Conservation (phyloP, 2,329 filamentous ascomycete species). For the Diaporthe helianthi region DNA sequence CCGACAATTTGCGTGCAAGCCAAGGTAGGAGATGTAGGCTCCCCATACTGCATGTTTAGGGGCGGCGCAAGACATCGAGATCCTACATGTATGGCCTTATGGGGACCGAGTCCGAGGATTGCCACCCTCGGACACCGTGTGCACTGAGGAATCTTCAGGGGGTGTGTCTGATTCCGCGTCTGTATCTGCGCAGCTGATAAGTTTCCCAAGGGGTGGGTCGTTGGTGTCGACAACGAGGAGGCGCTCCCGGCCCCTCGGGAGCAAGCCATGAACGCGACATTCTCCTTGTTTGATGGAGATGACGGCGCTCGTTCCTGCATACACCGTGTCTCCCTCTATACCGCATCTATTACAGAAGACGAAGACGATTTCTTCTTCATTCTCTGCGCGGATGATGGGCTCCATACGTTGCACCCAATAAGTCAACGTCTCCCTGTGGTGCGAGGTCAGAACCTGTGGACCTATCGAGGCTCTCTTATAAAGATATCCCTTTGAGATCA, state of each 20-base stretch:
- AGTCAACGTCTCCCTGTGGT: constrained; percentile 63
- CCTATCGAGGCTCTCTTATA: neutral
- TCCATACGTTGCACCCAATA: constrained; percentile 80
- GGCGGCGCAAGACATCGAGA: neutral
- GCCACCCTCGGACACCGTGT: constrained; percentile 2
- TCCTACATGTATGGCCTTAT: neutral
- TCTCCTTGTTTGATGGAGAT: constrained; percentile 70
- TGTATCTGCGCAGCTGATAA: constrained; percentile 44
- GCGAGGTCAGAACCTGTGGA: neutral
- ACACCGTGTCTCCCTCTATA: constrained; percentile 68
- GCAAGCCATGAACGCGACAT: constrained; percentile 71
- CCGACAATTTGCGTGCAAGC: neutral
- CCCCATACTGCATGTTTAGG: neutral
- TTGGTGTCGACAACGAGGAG: constrained; percentile 72
- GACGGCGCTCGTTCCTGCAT: constrained; percentile 77
- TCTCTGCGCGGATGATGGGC: constrained; percentile 63
- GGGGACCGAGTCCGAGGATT: neutral
- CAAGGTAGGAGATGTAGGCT: neutral
- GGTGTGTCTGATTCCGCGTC: constrained; percentile 1
- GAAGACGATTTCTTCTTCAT: constrained; percentile 67
- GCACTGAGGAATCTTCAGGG: constrained; percentile 38
- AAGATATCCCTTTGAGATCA: neutral
- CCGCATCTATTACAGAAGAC: constrained; percentile 77
- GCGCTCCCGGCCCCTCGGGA: constrained; percentile 74
- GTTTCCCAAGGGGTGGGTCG: constrained; percentile 51